These are phyloP conservation scores for Pseudoperonospora humuli DNA, from an alignment of 352 stramenopile species.

Conservation along the genomic window DNA sequence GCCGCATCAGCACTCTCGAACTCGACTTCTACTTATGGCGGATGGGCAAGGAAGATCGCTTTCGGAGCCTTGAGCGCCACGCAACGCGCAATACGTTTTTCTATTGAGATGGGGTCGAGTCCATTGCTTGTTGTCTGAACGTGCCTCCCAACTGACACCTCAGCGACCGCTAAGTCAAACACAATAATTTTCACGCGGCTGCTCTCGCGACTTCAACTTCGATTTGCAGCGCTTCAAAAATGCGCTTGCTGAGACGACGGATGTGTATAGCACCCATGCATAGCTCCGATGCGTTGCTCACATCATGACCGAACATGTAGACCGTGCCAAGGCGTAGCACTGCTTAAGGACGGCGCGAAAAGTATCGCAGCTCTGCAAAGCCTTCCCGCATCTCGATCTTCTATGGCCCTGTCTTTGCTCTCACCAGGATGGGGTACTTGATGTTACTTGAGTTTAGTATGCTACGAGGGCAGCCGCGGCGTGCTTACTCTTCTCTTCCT, in stretches of 20 bases:
- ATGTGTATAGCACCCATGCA: not conserved
- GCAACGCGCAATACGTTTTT: conserved; percentile 64
- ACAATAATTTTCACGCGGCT: conserved; percentile 21
- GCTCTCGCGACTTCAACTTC: conserved; percentile 20
- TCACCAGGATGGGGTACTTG: conserved; percentile 14
- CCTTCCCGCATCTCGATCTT: conserved; percentile 11
- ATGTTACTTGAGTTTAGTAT: not conserved
- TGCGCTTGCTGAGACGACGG: not conserved
- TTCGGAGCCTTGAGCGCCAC: conserved; percentile 60
- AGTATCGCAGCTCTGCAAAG: conserved; percentile 13
- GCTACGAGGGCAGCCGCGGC: too few species aligned
- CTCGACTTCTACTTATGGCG: conserved; percentile 72
- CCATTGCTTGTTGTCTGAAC: not conserved
- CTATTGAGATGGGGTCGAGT: conserved; percentile 27
- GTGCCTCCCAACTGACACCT: too few species aligned
- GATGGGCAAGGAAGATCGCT: conserved; percentile 64
- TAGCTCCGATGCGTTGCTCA: not conserved
- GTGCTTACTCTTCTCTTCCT: not conserved
- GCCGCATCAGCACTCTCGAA: conserved; percentile 33
- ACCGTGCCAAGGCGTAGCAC: conserved; percentile 1
- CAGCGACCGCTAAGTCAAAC: too few species aligned
- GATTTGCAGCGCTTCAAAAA: conserved; percentile 10
- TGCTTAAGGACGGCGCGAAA: conserved; percentile 11
- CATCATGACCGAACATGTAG: too few species aligned
- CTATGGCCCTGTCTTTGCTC: conserved; percentile 12